Base-by-base conservation (phyloP, 75 land plant species). In the Cupressus sempervirens region DNA sequence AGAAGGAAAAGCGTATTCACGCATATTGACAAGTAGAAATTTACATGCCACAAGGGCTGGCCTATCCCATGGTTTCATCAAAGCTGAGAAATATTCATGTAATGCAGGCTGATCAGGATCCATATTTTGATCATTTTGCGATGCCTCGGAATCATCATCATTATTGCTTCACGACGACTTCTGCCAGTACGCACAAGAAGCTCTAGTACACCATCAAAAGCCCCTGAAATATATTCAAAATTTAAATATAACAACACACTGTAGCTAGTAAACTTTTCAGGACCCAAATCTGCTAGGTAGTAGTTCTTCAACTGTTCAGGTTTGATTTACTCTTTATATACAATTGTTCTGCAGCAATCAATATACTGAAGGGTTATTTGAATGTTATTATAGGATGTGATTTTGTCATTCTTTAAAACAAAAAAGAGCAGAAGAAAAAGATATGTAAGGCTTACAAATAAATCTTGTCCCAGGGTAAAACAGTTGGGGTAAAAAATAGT, bases 81-180 rank as follows among this genome's bases (percentile, higher is more conserved):
- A 88, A 81, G 95, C 88, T 34, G 99, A 98, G 84, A 96, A 96
- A 87, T 98, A 98, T 83, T 98, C 99, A 90, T 98, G 96, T 54
- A 98, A 89, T 30, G 97, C 95, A 90, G 89, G 90, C 50, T 98
- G 86, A 14, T 96, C 91, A 84, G 98, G 93, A 87, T 98, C 98
- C 97, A 98, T 98, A 85, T 93, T 93, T 68, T 91, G 85, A 77
- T 98, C 98, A 92, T 98, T 98, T 76, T 98, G 99, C 99, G 98
- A 98, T 52, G 99, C 99, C 88, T 98, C 99, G 30, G 99, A 43
- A 98, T 98, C 98, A 98, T 96, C 99, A 98, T 98, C 99, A 98
- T 98, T 32, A 98, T 80, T 76, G 99, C 99, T 89, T 98, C 99
- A 26, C 98, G 99, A 34, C 96, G 91, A 85, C 93, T 94, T 87